These are phyloP conservation scores for Tuber microsphaerosporum DNA, from an alignment of 495 filamentous ascomycete genomes.

Conservation along the genomic window DNA sequence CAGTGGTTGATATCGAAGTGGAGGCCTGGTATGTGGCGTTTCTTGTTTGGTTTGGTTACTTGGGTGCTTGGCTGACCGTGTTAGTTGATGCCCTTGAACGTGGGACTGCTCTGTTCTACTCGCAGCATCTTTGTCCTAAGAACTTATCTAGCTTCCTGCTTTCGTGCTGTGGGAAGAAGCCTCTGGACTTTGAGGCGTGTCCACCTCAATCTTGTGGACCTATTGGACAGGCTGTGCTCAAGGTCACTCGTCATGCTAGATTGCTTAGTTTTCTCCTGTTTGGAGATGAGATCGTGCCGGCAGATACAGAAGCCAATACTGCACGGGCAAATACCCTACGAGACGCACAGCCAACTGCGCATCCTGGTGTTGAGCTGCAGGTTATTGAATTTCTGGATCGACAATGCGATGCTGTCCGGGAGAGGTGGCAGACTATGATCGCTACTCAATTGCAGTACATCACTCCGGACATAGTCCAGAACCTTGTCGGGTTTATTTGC, in stretches of 20 bases:
- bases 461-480: constrained; percentile 48
- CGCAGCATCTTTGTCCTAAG: constrained; percentile 40
- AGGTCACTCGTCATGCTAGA: constrained; percentile 41
- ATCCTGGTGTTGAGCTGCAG: constrained; percentile 43
- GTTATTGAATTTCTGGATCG: constrained; percentile 47
- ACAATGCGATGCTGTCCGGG: constrained; percentile 47
- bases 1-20: constrained; percentile 74
- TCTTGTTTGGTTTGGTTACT: constrained; percentile 16
- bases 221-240: constrained; percentile 43
- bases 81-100: constrained; percentile 40
- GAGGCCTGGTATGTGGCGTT: constrained; percentile 57
- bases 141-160: constrained; percentile 47
- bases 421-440: constrained; percentile 46
- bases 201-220: constrained; percentile 22
- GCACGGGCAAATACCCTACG: not conserved
- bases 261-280: constrained; percentile 38
- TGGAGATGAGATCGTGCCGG: constrained; percentile 40
- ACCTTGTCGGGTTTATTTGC: constrained; percentile 47
- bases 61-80: constrained; percentile 21
- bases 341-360: constrained; percentile 21
- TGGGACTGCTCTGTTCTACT: constrained; percentile 39
- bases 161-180: constrained; percentile 43
- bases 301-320: not conserved
- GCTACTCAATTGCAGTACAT: constrained; percentile 47
- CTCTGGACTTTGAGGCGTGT: constrained; percentile 20